Conservation (phyloP, 768 basidiomycete species). For the Hemileccinum impolitum region DNA sequence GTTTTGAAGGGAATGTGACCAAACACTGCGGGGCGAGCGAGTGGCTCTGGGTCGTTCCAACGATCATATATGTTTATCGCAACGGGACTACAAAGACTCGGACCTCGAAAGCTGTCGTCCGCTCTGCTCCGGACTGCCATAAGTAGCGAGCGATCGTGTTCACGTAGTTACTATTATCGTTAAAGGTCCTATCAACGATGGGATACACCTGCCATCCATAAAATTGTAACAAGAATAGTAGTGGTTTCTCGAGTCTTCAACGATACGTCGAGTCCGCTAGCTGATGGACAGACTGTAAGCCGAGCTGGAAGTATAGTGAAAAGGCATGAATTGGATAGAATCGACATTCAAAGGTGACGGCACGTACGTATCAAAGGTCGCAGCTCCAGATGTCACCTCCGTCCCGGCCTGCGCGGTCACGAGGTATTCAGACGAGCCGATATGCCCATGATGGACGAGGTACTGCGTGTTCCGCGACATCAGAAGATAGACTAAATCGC, state of each 20-base stretch:
- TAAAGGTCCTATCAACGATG: too few species aligned
- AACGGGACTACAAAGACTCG: too few species aligned
- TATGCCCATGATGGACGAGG: slow-evolving; percentile 42
- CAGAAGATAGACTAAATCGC: background rate
- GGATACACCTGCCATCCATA: too few species aligned
- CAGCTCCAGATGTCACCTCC: slow-evolving; percentile 58
- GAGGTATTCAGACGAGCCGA: slow-evolving; percentile 54
- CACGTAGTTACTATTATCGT: too few species aligned
- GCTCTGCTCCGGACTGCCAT: too few species aligned
- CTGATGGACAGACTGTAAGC: slow-evolving; percentile 46
- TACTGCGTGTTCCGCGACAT: slow-evolving; percentile 37
- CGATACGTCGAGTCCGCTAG: slow-evolving; percentile 19
- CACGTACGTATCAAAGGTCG: slow-evolving; percentile 51
- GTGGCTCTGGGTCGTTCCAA: too few species aligned
- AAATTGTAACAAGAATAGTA: too few species aligned
- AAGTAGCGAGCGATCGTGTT: too few species aligned
- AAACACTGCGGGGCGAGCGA: too few species aligned
- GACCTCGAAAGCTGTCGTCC: too few species aligned
- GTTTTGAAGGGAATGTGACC: too few species aligned
- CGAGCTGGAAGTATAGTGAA: slow-evolving; percentile 29
- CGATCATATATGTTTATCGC: too few species aligned
- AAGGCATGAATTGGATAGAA: background rate
- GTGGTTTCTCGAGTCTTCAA: background rate
- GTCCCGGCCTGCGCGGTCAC: slow-evolving; percentile 59
- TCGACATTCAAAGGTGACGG: background rate